Base-by-base conservation (phyloP, 306 rosid genomes). In the Prunus armeniaca region DNA sequence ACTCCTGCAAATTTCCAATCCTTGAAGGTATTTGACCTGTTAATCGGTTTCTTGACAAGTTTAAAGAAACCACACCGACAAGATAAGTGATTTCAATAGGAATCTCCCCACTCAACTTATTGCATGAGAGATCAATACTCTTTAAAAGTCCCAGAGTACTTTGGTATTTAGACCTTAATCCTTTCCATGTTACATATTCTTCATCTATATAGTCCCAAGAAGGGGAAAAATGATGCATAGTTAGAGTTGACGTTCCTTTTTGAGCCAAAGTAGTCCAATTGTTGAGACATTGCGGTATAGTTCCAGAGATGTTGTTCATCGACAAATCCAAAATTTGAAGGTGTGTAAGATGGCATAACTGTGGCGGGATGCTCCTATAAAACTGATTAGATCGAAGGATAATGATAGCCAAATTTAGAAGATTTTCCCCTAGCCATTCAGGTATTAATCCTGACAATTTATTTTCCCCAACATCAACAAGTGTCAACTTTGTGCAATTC, bases 11-110 rank as follows among this genome's bases (percentile, higher is more conserved):
- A 7, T 63, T 46, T 12, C 84, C 75, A 43, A 80, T 73, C 12
- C 28, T n/a, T 2, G 34, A 24, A 49, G 87, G 80, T 65, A 84
- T 78, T 10, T 73, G 63, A 32, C 85, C 84, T 19, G 17, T 76
- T 47, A 82, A 20, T 2, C 69, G 71, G 61, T 84, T 80, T 3
- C 55, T 46, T 0, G 74, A 84, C 14, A 83, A 18, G 63, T 57
- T 57, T 57, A 57, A 22, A 9, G 30, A 20, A 57, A 57, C 6
- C 6, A 57, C 10, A 13, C 63, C 63, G 3, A 22, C 63, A 57
- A 57, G 27, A 57, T 57, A 1, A 57, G 28, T 22, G 15, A 57
- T 11, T 57, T 57, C 63, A 9, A 1, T 9, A 1, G 63, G 63
- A 57, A 57, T 57, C 27, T 57, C 63, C 6, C 63, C 63, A 1